phyloP scores from a whole-genome alignment of 2,329 filamentous ascomycete species.

The Trichoderma koningiopsis region DNA sequence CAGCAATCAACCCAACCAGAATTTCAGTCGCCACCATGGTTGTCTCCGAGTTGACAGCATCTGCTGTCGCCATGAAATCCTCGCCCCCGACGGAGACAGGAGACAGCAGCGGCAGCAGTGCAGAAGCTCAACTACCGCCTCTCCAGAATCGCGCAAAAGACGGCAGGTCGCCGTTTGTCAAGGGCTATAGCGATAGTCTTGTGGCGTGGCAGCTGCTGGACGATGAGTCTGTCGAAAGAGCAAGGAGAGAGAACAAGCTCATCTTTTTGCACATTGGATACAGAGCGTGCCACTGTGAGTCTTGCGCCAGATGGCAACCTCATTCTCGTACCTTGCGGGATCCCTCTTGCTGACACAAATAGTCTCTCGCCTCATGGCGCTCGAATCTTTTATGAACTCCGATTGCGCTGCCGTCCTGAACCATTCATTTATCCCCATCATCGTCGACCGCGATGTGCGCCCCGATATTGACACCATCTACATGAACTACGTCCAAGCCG shows the following conservation, averaged over 20 bases:
- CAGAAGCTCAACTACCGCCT: constrained; percentile 28
- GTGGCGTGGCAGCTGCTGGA: constrained; percentile 93
- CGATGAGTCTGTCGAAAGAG: constrained; percentile 72
- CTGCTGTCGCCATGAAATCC: constrained; percentile 39
- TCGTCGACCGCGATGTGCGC: constrained; percentile 90
- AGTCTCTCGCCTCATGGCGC: constrained; percentile 90
- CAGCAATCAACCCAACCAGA: background rate
- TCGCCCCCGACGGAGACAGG: constrained; percentile 32
- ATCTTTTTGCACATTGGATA: constrained; percentile 96
- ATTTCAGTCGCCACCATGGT: constrained; percentile 35
- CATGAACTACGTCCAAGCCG: constrained; percentile 97
- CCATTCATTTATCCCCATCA: constrained; percentile 83
- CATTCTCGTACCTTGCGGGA: background rate
- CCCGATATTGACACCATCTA: constrained; percentile 95
- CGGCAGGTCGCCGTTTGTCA: constrained; percentile 60
- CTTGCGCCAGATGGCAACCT: constrained; percentile 22
- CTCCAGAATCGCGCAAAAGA: constrained; percentile 42
- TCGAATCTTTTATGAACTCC: constrained; percentile 84
- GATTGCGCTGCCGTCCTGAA: constrained; percentile 84
- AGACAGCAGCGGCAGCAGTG: constrained; percentile 24
- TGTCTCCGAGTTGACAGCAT: constrained; percentile 43
- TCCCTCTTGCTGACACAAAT: constrained; percentile 29
- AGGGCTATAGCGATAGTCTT: constrained; percentile 74
- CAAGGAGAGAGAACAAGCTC: constrained; percentile 79
- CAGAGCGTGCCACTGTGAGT: constrained; percentile 89